Conservation (phyloP, 148 eudicot genomes). For the Heliosperma pusillum region DNA sequence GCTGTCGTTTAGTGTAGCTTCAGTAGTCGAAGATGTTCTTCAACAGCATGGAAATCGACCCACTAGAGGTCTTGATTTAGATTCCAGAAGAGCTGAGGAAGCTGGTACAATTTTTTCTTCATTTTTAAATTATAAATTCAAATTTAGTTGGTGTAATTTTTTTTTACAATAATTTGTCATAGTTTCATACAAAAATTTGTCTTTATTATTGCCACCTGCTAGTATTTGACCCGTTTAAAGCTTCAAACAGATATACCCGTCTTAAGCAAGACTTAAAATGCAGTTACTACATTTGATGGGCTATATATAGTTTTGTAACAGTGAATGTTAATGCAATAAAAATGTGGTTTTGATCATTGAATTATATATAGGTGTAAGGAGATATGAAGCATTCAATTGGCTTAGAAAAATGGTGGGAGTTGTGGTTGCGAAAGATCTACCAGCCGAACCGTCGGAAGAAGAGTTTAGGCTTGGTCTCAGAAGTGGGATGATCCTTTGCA, state of each 20-base stretch:
- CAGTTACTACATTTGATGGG: too few relatives aligned
- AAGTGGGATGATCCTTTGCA: slow-evolving; percentile 87
- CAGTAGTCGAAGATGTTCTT: slow-evolving; percentile 82
- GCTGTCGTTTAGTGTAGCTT: slow-evolving; percentile 58
- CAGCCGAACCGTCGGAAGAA: slow-evolving; percentile 91
- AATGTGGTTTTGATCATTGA: slow-evolving; percentile 18
- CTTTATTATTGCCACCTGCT: too few relatives aligned
- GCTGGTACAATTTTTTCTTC: slow-evolving; percentile 35
- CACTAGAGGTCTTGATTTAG: slow-evolving; percentile 49
- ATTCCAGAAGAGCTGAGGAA: slow-evolving; percentile 61
- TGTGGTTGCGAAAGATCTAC: slow-evolving; percentile 81
- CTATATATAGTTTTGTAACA: too few relatives aligned
- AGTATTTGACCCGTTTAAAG: too few relatives aligned
- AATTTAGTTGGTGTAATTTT: neutral
- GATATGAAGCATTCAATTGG: slow-evolving; percentile 95
- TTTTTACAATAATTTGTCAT: neutral
- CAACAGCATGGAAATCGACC: slow-evolving; percentile 68
- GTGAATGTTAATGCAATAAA: neutral
- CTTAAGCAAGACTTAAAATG: too few relatives aligned
- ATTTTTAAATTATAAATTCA: neutral
- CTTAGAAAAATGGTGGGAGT: slow-evolving; percentile 83
- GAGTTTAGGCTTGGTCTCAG: slow-evolving; percentile 81
- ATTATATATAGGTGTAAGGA: slow-evolving; percentile 38
- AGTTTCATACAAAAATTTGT: too few relatives aligned
- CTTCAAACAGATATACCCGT: too few relatives aligned